phyloP scores from a whole-genome alignment of 2,329 filamentous ascomycete species.

The Sporothrix mexicana region DNA sequence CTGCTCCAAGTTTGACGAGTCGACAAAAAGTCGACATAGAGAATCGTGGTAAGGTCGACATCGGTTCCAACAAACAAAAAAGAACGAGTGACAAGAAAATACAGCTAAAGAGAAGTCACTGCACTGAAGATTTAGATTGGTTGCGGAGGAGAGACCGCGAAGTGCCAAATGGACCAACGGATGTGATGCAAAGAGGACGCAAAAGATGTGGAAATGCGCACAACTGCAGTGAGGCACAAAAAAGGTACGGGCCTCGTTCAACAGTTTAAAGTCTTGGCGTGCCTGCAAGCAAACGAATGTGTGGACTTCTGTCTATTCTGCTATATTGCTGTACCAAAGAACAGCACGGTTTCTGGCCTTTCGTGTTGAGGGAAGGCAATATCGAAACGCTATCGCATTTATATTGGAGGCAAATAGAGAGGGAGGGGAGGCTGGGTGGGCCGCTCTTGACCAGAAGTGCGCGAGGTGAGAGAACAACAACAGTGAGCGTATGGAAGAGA shows the following conservation, averaged over 20 bases:
- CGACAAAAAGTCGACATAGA: neutral
- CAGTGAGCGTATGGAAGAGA: neutral
- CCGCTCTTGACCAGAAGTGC: neutral
- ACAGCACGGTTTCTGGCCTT: neutral
- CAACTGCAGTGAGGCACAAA: constrained; percentile 9
- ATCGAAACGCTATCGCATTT: constrained; percentile 25
- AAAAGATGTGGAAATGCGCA: neutral
- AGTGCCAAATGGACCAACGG: constrained; percentile 50
- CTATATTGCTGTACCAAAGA: constrained; percentile 24
- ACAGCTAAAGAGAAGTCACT: neutral
- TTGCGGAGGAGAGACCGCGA: constrained; percentile 38
- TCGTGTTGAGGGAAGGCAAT: constrained; percentile 13
- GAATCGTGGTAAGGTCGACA: neutral
- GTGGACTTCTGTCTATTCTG: neutral
- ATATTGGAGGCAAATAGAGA: constrained; percentile 19
- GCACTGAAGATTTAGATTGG: neutral
- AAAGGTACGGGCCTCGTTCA: constrained; percentile 16
- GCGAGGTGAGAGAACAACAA: neutral
- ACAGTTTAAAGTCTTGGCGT: constrained; percentile 2
- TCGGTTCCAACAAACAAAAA: neutral
- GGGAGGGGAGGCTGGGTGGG: neutral
- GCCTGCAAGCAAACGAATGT: neutral
- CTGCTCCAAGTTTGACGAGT: neutral
- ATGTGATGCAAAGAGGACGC: constrained; percentile 40
- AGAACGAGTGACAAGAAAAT: constrained; percentile 44